Conservation (phyloP, 305 asterid genomes). For the Fraxinus ornus region DNA sequence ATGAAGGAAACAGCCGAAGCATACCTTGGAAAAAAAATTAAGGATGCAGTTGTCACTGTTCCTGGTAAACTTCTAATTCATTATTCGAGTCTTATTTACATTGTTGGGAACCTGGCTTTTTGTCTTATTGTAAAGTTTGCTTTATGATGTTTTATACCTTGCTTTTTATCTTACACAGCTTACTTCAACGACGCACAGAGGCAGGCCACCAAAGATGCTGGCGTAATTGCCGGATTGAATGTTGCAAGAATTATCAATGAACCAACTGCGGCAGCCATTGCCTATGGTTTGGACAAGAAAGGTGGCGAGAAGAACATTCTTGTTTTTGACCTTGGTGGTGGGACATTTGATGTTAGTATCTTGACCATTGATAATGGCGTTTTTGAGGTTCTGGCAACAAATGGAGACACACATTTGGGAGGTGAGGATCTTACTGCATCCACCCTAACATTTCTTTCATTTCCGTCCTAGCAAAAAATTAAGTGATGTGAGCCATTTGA, state of each 20-base stretch:
- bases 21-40: constrained; percentile 79
- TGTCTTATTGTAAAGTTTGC: neutral
- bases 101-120: neutral
- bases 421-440: constrained; percentile 39
- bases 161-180: constrained; percentile 39
- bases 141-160: constrained; percentile 20
- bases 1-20: constrained; percentile 96
- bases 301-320: constrained; percentile 87
- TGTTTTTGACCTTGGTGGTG: constrained; percentile 89
- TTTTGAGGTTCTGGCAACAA: constrained; percentile 82
- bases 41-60: constrained; percentile 83
- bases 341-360: constrained; percentile 85
- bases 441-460: neutral
- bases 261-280: constrained; percentile 94
- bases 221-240: constrained; percentile 69
- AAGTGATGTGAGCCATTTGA: neutral
- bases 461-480: constrained; percentile 14
- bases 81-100: no score
- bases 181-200: constrained; percentile 93
- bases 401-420: constrained; percentile 93
- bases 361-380: constrained; percentile 79
- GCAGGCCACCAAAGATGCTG: constrained; percentile 90
- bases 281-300: constrained; percentile 91
- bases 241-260: constrained; percentile 79
- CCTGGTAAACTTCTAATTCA: constrained; percentile 48